A percentile compares a stretch with the other conserved stretches of the same genome.
phyloP scores from a whole-genome alignment of 2,329 filamentous ascomycete genomes.

The Fusarium xylarioides region DNA sequence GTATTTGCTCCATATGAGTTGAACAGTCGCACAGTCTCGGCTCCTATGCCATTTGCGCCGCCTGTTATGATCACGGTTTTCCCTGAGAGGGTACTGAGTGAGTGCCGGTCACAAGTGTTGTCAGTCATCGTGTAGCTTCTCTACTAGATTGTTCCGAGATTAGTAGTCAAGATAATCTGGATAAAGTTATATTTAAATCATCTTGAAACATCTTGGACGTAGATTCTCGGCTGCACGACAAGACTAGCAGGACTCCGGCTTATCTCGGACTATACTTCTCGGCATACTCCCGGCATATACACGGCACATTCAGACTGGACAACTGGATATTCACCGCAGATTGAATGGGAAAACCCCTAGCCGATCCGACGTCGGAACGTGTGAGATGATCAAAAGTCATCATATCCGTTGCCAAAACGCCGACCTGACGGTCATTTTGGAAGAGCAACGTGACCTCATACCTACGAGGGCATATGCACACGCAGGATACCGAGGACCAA shows the following conservation, averaged over 20 bases:
- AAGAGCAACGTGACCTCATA: too few relatives aligned
- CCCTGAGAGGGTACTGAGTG: not conserved
- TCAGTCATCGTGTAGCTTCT: accelerated
- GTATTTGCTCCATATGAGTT: not conserved
- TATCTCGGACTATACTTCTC: not conserved
- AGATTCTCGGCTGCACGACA: accelerated
- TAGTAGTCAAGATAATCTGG: too few relatives aligned
- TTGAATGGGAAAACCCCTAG: not conserved
- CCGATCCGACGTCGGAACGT: not conserved
- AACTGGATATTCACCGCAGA: accelerated
- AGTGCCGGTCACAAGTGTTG: too few relatives aligned
- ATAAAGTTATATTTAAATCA: accelerated
- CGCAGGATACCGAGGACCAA: accelerated
- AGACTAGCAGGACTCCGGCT: accelerated
- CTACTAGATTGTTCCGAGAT: too few relatives aligned
- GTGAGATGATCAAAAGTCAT: not conserved
- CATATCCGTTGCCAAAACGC: not conserved
- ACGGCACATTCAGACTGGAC: not conserved
- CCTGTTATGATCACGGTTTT: not conserved
- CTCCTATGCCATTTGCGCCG: not conserved
- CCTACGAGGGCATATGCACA: not conserved
- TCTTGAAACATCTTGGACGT: accelerated
- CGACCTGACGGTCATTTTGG: too few relatives aligned
- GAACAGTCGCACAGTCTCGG: not conserved
- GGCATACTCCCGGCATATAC: not conserved